These are phyloP conservation scores for Acanthamoeba divionensis DNA, from an alignment of 208 protist species.

Conservation along the genomic window DNA sequence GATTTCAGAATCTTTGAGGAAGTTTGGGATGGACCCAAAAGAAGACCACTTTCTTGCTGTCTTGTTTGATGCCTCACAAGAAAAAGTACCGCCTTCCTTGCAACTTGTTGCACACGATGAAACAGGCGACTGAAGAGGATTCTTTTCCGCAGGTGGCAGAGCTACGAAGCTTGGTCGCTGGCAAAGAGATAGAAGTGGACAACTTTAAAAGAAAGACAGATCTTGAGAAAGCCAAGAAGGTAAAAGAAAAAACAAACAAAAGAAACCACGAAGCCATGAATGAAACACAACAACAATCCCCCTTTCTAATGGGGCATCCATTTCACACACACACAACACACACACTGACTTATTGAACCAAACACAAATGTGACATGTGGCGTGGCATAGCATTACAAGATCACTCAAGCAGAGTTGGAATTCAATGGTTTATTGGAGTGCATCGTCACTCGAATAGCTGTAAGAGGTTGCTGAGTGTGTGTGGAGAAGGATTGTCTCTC, in stretches of 20 bases:
- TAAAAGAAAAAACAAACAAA: no score
- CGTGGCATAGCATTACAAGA: constrained; percentile 22
- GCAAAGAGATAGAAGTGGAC: not conserved
- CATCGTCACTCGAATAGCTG: not conserved
- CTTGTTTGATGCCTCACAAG: constrained; percentile 25
- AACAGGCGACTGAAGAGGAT: not conserved
- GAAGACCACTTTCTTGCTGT: not conserved
- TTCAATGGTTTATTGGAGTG: not conserved
- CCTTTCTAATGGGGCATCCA: not conserved
- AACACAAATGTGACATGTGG: not conserved
- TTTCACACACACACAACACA: not conserved
- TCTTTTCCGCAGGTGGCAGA: not conserved
- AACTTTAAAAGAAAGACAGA: not conserved
- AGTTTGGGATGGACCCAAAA: not conserved
- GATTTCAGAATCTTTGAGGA: constrained; percentile 20
- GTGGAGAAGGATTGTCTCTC: no score
- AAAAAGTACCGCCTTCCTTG: not conserved
- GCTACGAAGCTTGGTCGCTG: not conserved
- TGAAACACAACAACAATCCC: not conserved
- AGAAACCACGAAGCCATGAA: no score
- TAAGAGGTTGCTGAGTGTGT: not conserved
- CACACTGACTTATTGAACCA: not conserved
- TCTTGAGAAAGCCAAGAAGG: not conserved
- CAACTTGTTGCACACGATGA: not conserved
- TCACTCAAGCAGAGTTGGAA: not conserved